Conservation (phyloP, 352 stramenopile genomes). For the Pythium aquatile region DNA sequence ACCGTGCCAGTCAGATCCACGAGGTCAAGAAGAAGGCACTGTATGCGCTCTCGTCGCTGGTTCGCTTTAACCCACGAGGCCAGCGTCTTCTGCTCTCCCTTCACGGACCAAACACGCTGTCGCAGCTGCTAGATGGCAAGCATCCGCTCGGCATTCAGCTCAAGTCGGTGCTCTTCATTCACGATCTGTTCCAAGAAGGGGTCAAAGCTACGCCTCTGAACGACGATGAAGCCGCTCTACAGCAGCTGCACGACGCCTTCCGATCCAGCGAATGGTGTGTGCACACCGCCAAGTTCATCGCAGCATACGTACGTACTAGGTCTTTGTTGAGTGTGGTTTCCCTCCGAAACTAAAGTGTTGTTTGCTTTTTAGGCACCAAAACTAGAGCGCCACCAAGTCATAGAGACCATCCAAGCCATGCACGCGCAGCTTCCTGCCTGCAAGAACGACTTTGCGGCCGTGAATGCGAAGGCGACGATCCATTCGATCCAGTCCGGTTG, state of each 20-base stretch:
- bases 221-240: slow-evolving; percentile 29
- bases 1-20: slow-evolving; percentile 29
- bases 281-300: slow-evolving; percentile 48
- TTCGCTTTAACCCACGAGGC: slow-evolving; percentile 63
- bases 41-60: slow-evolving; percentile 73
- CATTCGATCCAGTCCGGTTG: slow-evolving; percentile 30
- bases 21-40: slow-evolving; percentile 85
- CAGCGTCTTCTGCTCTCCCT: slow-evolving; percentile 61
- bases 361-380: slow-evolving; percentile 30
- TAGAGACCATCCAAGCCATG: slow-evolving; percentile 64
- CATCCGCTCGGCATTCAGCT: slow-evolving; percentile 54
- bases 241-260: slow-evolving; percentile 48
- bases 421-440: slow-evolving; percentile 58
- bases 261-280: slow-evolving; percentile 54
- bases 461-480: slow-evolving; percentile 42
- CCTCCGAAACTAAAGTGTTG: too few species aligned
- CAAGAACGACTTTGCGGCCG: slow-evolving; percentile 35
- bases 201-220: slow-evolving; percentile 7
- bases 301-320: slow-evolving; percentile 18
- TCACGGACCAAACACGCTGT: slow-evolving; percentile 19
- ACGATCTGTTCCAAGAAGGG: slow-evolving; percentile 62
- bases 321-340: slow-evolving; percentile 1
- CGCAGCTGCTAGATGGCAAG: slow-evolving; percentile 38
- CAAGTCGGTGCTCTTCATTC: slow-evolving; percentile 71
- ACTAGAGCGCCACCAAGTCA: slow-evolving; percentile 41